A percentile compares a stretch with the other conserved stretches of the same genome.
These are phyloP conservation scores for Starmera caribaea DNA, from an alignment of 805 yeast species.

Conservation along the genomic window DNA sequence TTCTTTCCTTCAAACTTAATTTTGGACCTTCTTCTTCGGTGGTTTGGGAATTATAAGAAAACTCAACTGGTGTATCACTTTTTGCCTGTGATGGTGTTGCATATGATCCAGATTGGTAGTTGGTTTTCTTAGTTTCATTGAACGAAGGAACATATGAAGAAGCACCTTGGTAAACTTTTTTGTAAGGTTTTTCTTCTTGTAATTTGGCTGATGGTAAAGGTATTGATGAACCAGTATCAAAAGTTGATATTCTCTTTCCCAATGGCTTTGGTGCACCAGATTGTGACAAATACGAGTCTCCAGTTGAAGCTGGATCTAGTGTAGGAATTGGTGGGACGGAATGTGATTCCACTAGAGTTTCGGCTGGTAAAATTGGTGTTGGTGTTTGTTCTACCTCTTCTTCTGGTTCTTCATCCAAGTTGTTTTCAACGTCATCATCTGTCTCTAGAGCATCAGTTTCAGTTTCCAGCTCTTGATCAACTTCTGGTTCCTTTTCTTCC, in stretches of 20 bases:
- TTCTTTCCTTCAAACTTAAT: constrained; percentile 77
- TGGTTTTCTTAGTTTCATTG: constrained; percentile 7
- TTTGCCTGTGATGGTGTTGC: constrained; percentile 18
- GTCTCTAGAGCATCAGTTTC: too few relatives aligned
- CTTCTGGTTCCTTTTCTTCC: constrained; percentile 20
- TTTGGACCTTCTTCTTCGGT: constrained; percentile 58
- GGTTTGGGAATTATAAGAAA: constrained; percentile 17
- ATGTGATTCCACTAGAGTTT: too few relatives aligned
- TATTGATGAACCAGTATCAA: constrained; percentile 4
- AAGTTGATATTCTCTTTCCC: constrained; percentile 6
- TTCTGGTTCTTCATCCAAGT: constrained; percentile 1
- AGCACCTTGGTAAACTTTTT: constrained; percentile 15
- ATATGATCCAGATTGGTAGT: constrained; percentile 10
- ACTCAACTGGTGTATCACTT: constrained; percentile 18
- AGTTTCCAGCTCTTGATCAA: neutral
- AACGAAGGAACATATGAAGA: constrained; percentile 20
- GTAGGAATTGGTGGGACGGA: constrained; percentile 13
- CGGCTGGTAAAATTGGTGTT: constrained; percentile 5
- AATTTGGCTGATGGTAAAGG: constrained; percentile 9
- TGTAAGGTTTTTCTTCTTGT: constrained; percentile 3
- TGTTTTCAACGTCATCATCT: neutral
- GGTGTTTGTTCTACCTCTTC: neutral
- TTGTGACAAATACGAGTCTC: neutral
- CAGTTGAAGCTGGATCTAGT: constrained; percentile 16
- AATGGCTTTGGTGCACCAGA: constrained; percentile 1